A percentile compares a stretch with the other conserved stretches of the same genome.
These are phyloP conservation scores for Naegleria gruberi DNA, from an alignment of 208 protist species.

Conservation along the genomic window DNA sequence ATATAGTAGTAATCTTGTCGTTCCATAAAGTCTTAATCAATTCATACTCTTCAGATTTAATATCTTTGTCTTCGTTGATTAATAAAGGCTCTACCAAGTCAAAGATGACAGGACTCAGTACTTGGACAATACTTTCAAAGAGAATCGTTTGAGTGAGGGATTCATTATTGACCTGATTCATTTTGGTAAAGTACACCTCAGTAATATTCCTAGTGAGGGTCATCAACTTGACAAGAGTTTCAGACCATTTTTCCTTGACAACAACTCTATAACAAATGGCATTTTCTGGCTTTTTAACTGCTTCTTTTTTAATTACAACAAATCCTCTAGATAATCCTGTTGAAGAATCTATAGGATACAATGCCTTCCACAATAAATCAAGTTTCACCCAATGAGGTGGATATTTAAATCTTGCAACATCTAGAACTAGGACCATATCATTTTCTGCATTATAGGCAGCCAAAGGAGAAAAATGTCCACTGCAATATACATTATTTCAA, in stretches of 20 bases:
- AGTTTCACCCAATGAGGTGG: conserved; percentile 35
- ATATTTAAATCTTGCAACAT: conserved; percentile 50
- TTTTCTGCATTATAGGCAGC: conserved; percentile 33
- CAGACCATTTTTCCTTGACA: not conserved
- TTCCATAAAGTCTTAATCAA: not conserved
- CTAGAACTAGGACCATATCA: conserved; percentile 38
- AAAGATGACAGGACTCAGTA: not conserved
- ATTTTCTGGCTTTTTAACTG: not conserved
- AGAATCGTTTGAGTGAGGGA: not conserved
- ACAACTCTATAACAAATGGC: not conserved
- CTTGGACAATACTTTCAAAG: not conserved
- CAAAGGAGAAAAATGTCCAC: conserved; percentile 47
- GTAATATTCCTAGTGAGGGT: not conserved
- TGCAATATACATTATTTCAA: not conserved
- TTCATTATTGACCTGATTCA: not conserved
- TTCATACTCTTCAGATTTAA: not conserved
- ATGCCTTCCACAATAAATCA: conserved; percentile 24
- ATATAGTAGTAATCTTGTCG: not conserved
- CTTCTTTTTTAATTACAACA: conserved; percentile 22
- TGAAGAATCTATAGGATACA: conserved; percentile 7
- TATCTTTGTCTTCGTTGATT: not conserved
- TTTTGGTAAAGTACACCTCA: not conserved
- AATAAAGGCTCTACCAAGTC: not conserved
- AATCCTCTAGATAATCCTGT: conserved; percentile 28
- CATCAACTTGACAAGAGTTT: not conserved